phyloP scores from a whole-genome alignment of 371 early-diverging fungal genomes.

The Blakeslea trispora region DNA sequence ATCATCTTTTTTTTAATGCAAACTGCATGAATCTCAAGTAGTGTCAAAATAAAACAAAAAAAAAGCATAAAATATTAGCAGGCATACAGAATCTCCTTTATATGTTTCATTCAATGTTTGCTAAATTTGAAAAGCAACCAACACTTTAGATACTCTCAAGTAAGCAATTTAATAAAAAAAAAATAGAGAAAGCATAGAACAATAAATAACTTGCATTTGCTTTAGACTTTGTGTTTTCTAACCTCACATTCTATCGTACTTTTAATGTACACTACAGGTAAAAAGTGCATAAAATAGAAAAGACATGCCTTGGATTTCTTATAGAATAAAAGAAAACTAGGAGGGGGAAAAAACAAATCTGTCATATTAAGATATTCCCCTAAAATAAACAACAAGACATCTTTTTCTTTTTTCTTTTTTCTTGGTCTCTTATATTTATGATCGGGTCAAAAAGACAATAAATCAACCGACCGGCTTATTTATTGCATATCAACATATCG shows the following conservation, averaged over 20 bases:
- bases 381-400: conserved; percentile 18
- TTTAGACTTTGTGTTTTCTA: too few relatives aligned
- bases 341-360: conserved; percentile 14
- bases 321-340: too few relatives aligned
- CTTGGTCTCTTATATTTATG: conserved; percentile 4
- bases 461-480: conserved; percentile 17
- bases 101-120: conserved; percentile 5
- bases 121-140: conserved; percentile 6
- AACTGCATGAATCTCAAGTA: neutral
- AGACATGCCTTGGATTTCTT: too few relatives aligned
- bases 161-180: too few relatives aligned
- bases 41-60: neutral
- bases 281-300: too few relatives aligned
- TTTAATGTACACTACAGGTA: neutral
- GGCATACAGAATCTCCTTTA: neutral
- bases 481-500: neutral
- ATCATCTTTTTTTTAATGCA: neutral
- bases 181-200: too few relatives aligned
- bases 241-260: conserved; percentile 11
- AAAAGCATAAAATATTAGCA: too few relatives aligned
- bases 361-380: conserved; percentile 21
- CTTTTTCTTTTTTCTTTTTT: neutral
- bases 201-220: too few relatives aligned
- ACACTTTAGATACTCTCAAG: too few relatives aligned
- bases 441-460: conserved; percentile 10